Evolutionary conservation across 2,329 filamentous ascomycete genomes (phyloP).

Genomic region (Aspergillus pseudonomiae): DNA sequence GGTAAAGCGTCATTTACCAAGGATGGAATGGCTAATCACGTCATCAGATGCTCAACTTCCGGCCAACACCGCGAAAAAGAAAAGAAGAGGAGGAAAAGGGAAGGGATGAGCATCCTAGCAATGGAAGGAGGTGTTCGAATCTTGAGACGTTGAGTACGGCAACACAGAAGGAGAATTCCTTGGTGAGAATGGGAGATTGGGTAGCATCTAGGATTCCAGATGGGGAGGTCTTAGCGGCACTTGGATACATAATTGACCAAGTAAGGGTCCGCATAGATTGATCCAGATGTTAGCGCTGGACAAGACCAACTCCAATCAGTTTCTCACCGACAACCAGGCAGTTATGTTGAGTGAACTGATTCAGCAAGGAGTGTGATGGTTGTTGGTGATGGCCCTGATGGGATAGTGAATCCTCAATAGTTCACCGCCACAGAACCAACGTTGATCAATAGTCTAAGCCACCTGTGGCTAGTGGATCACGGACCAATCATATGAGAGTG

Average conservation of each 20-base stretch:
- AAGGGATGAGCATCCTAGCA: no score
- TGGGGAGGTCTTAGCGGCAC: not conserved
- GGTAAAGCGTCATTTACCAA: no score
- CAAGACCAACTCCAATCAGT: not conserved
- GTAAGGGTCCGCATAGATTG: not conserved
- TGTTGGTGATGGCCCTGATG: not conserved
- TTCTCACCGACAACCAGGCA: not conserved
- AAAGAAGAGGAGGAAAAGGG: no score
- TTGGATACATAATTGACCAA: not conserved
- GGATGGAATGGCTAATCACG: not conserved
- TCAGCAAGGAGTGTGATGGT: not conserved
- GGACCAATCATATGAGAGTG: slow-evolving; percentile 4
- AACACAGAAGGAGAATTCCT: not conserved
- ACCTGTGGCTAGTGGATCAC: slow-evolving; percentile 18
- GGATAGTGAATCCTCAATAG: not conserved
- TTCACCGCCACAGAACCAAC: slow-evolving; percentile 22
- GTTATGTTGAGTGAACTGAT: not conserved
- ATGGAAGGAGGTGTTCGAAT: not conserved
- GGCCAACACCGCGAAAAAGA: not conserved
- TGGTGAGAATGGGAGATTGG: not conserved
- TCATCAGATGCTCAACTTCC: not conserved
- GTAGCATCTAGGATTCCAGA: not conserved
- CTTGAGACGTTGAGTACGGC: not conserved
- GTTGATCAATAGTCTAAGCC: slow-evolving; percentile 15
- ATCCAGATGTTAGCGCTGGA: not conserved